These are phyloP conservation scores for Pelargonium nanum DNA, from an alignment of 345 rosid species.

Conservation along the genomic window DNA sequence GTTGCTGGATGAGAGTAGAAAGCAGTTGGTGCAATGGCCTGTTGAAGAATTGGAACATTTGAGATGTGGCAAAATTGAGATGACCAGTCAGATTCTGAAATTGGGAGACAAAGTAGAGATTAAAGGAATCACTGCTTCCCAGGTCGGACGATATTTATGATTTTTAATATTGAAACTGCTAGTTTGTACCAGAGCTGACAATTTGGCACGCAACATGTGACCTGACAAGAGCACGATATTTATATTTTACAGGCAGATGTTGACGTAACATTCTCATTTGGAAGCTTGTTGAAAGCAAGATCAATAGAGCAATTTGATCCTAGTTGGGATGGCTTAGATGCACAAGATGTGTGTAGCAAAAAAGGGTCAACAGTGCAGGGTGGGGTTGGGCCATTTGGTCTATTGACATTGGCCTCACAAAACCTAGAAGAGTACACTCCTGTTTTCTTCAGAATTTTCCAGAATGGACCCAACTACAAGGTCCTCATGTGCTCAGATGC, in stretches of 20 bases:
- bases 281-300: constrained; percentile 37
- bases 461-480: constrained; percentile 19
- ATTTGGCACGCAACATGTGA: too few relatives aligned
- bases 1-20: constrained; percentile 46
- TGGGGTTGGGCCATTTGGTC: constrained; percentile 78
- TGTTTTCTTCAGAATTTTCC: constrained; percentile 70
- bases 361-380: constrained; percentile 42
- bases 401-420: constrained; percentile 56
- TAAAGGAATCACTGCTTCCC: constrained; percentile 58
- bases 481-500: constrained; percentile 85
- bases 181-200: too few relatives aligned
- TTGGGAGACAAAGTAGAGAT: constrained; percentile 43
- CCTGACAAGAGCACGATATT: too few relatives aligned
- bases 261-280: constrained; percentile 52
- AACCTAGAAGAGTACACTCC: constrained; percentile 64
- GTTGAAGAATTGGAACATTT: constrained; percentile 48
- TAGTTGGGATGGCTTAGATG: constrained; percentile 26
- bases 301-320: constrained; percentile 37
- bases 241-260: constrained; percentile 74
- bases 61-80: constrained; percentile 25
- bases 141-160: too few relatives aligned
- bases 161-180: too few relatives aligned
- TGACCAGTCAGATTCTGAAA: constrained; percentile 22
- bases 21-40: constrained; percentile 68
- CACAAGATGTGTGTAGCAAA: constrained; percentile 39